Conservation (phyloP, 2,329 filamentous ascomycete genomes). For the Aspergillus proliferans region DNA sequence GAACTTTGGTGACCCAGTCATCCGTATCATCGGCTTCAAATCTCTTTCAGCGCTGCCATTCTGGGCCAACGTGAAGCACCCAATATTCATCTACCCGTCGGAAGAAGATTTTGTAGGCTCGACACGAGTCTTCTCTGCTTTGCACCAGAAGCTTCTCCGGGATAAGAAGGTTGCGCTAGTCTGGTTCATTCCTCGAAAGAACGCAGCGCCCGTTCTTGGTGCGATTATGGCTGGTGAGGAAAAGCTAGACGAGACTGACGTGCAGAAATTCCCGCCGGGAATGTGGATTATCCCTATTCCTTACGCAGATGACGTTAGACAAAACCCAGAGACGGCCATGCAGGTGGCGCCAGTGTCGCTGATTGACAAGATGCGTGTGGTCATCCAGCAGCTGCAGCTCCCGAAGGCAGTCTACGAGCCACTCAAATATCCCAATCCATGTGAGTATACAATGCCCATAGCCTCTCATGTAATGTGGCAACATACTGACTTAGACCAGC, state of each 20-base stretch:
- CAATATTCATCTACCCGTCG: constrained; percentile 88
- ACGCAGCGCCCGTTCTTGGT: constrained; percentile 71
- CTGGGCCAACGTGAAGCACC: constrained; percentile 81
- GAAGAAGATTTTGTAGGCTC: constrained; percentile 87
- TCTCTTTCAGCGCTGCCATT: constrained; percentile 64
- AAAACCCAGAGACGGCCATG: constrained; percentile 58
- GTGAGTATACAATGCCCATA: constrained; percentile 20
- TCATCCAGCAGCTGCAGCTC: constrained; percentile 81
- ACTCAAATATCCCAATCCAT: constrained; percentile 78
- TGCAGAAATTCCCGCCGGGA: constrained; percentile 70
- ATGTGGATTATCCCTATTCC: constrained; percentile 86
- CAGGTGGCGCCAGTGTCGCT: constrained; percentile 61
- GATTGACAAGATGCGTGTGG: constrained; percentile 71
- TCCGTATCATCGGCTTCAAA: constrained; percentile 94
- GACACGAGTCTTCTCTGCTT: constrained; percentile 81
- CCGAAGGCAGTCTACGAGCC: constrained; percentile 82
- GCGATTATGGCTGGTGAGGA: constrained; percentile 73
- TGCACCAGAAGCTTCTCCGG: constrained; percentile 78
- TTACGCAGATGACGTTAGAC: constrained; percentile 80
- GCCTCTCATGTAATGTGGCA: no score
- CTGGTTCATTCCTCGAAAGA: constrained; percentile 81
- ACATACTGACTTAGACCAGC: constrained; percentile 33
- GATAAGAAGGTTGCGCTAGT: constrained; percentile 76
- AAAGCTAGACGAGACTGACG: constrained; percentile 57
- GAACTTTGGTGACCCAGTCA: constrained; percentile 72